phyloP scores from a whole-genome alignment of 2,329 filamentous ascomycete species.

The Chrysoporthe puriensis region DNA sequence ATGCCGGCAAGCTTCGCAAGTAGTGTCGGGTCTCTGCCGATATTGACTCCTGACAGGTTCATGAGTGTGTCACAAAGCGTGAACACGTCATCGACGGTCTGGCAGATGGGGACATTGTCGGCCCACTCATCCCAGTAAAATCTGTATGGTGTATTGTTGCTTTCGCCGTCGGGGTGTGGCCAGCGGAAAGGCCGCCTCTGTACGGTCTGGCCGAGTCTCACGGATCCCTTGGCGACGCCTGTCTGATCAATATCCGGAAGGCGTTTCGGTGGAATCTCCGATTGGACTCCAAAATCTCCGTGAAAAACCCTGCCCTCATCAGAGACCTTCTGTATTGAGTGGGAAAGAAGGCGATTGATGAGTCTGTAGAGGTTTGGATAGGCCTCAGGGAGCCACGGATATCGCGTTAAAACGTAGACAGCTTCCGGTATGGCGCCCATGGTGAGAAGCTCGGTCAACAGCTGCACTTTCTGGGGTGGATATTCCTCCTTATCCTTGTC shows the following conservation, averaged over 20 bases:
- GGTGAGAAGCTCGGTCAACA: conserved; percentile 83
- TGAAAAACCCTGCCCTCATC: conserved; percentile 43
- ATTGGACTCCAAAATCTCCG: background rate
- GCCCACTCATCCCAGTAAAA: conserved; percentile 99
- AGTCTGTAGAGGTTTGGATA: conserved; percentile 80
- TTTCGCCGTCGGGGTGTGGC: conserved; percentile 82
- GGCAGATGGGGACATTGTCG: conserved; percentile 90
- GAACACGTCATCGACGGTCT: conserved; percentile 88
- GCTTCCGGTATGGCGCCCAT: conserved; percentile 93
- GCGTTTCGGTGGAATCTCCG: conserved; percentile 42
- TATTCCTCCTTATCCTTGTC: conserved; percentile 46
- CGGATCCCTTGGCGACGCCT: conserved; percentile 68
- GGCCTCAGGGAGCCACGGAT: conserved; percentile 88
- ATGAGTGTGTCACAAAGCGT: conserved; percentile 82
- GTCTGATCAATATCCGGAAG: conserved; percentile 63
- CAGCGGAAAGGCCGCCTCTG: conserved; percentile 75
- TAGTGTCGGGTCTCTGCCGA: conserved; percentile 80
- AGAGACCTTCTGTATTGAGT: conserved; percentile 77
- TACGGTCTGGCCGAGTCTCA: conserved; percentile 62
- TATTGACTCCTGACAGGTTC: conserved; percentile 84
- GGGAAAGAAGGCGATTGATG: conserved; percentile 82
- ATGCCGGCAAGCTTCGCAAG: conserved; percentile 85
- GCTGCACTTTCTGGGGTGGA: conserved; percentile 73
- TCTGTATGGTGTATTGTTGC: conserved; percentile 78
- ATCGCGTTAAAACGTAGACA: conserved; percentile 83